Base-by-base conservation (phyloP, 1,139 yeast genomes). In the Sugiyamaella pinicola region DNA sequence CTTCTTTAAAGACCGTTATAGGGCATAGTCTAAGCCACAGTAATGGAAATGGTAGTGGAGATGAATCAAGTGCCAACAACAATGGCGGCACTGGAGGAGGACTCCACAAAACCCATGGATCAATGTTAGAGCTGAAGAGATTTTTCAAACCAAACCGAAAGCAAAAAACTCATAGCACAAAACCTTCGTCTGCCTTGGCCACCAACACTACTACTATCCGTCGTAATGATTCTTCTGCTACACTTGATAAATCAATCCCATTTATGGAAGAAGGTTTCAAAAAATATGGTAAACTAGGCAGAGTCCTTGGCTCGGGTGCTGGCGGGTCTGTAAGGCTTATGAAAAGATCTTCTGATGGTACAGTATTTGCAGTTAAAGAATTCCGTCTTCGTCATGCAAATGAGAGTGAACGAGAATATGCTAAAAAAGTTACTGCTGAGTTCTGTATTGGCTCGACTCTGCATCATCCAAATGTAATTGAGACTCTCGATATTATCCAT, bases 401-500 rank as follows among this genome's bases (percentile, higher is more conserved):
- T 57, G 99, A 95, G 69, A 78, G 87, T 13, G 82, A 84, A 60
- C 87, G 89, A 64, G 98, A 93, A 62, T 95, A 95, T 68, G 85
- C 96, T 12, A 87, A 95, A 66, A 93, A 93, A 69, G 95, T 96
- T 65, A 91, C 98, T 0, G 95, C 97, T 22, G 99, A 95, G 72
- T 93, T 88, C 70, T 91, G 98, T 71, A 89, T 95, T 59, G 99
- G 99, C 0, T 90, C 97, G 6, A 89, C 99, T 4, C 76, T 93
- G 61, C 93, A 88, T 64, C 98, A 93, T 70, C 93, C 96, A 15
- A 91, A 93, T 69, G 84, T 93, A 60, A 90, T 93, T 64, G 95
- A 91, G 69, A 93, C 99, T 0, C 79, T 93, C 55, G 99, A 95
- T 68, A 89, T 93, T 38, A 83, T 91, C 54, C 87, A 88, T 64